Evolutionary conservation across 2,329 filamentous ascomycete species (phyloP), one percentile per base, ranked within the genome.

Genomic region (Neofusicoccum laricinum): DNA sequence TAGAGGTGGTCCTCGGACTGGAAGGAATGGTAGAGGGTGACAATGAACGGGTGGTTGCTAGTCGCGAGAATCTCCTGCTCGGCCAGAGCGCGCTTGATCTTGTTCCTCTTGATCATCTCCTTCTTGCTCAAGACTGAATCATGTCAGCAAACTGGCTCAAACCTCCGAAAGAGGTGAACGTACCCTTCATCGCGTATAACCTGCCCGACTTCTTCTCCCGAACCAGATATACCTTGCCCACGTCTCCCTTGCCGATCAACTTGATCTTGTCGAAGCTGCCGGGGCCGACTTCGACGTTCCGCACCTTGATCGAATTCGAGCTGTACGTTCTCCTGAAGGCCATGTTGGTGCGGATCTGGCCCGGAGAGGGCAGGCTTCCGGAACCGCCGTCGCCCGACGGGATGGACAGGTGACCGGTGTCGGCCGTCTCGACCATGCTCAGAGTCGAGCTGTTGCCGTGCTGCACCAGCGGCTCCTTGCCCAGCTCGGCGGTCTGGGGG

Each of bases 101-200:
- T 99, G 84, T 99, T 99, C 65, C 95, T 90, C 83, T 99, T 99
- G 79, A 99, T 99, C 95, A 99, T 99, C 79, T 99, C 95, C 83
- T 98, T 97, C 81, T 99, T 99, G 85, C 93, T 98, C 78, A 99
- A 77, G 5, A 99, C 95, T 98, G 74, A 15, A 51, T 61, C 59
- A 36, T 57, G 69, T 79, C 68, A 79, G 75, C 50, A 61, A 46
- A 5, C n/a, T 25, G 19, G 45, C 64, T 25, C 49, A 11, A 32
- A 17, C 32, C 55, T n/a, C 51, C 25, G 17, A 48, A 15, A 6
- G 14, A 53, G 49, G 34, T 55, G 36, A 21, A 77, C 84, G 70
- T 77, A 97, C 94, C 94, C 81, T 99, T 99, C 95, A 99, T 99
- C 63, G 95, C 95, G 79, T 98, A 99, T 59, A 99, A 81, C 69